Percentiles rank a stretch among this genome's conserved stretches.
phyloP scores from a whole-genome alignment of 1,284 basidiomycete genomes.

The Fomes fomentarius region DNA sequence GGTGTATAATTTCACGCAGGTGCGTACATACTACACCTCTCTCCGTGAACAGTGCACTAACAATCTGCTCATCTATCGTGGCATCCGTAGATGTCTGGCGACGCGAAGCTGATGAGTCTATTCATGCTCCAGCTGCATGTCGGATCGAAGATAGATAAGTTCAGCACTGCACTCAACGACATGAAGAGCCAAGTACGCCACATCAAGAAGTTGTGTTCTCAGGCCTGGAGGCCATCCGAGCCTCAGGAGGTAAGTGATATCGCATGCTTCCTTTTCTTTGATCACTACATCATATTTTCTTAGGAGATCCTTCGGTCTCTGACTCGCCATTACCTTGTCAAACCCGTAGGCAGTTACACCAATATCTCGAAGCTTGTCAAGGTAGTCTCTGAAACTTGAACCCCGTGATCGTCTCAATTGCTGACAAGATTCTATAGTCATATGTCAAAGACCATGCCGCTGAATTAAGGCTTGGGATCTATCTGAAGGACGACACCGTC shows the following conservation, averaged over 20 bases:
- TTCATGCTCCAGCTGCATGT: not conserved
- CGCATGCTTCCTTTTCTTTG: not conserved
- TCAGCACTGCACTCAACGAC: not conserved
- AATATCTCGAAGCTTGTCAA: not conserved
- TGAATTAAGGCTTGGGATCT: not conserved
- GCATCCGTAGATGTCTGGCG: not conserved
- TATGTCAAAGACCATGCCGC: not conserved
- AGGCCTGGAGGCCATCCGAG: not conserved
- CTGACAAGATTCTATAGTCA: no score
- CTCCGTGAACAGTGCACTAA: not conserved
- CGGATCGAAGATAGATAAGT: not conserved
- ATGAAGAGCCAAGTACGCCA: not conserved
- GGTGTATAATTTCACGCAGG: not conserved
- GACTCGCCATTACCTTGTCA: not conserved
- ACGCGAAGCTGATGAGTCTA: not conserved
- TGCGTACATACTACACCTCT: not conserved
- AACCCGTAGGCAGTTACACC: not conserved
- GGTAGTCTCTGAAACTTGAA: not conserved
- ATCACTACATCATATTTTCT: not conserved
- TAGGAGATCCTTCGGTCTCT: not conserved
- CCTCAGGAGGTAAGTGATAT: not conserved
- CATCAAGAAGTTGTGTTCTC: not conserved
- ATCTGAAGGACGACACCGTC: not conserved
- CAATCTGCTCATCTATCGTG: no score
- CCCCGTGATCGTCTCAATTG: not conserved